Base-by-base conservation (phyloP, 768 basidiomycete genomes). In the Leccinum longicurvipes region DNA sequence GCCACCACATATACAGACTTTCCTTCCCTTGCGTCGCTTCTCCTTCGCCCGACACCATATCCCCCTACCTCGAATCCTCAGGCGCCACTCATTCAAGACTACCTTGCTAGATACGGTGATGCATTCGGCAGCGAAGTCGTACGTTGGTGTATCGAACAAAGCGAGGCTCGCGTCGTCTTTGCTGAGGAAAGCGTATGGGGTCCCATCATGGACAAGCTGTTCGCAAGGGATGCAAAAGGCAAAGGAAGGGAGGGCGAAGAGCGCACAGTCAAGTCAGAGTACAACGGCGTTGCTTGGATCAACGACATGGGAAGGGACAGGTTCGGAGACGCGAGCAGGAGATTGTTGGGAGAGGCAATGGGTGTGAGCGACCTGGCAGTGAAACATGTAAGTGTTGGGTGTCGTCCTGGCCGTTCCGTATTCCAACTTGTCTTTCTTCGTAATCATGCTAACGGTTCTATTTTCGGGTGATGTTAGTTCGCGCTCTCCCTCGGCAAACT, bases 401-500 rank as follows among this genome's bases (percentile, higher is more conserved):
- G 17, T 51, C 47, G 29, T 27, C 19, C 14, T n/a, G 7, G 23
- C 25, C 32, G 24, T 34, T 34, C 9, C 51, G 21, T 41, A 9
- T 46, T 24, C 23, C 17, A 29, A 21, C 28, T 9, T 25, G 14
- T 51, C 9, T 32, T n/a, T 44, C 15, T 29, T 47, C 10, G 12
- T 41, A 8, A n/a, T 11, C 23, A 51, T 19, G 52, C 54, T 64
- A 17, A 62, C 41, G 21, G 36, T 53, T 29, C 50, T 17, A 19
- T 44, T 54, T 11, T 27, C 48, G 55, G 17, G 45, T 44, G 47
- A 3, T 45, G 32, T 49, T 63, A 98, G 95, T 76, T 98, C 46
- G 86, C 92, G 82, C 81, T 95, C 53, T 94, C 93, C 65, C 83
- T 98, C 25, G 91, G 91, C 21, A 98, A 98, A 70, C 80, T 98